Evolutionary conservation across 371 early-diverging fungal genomes (phyloP).

Genomic region (Mortierella sp.): DNA sequence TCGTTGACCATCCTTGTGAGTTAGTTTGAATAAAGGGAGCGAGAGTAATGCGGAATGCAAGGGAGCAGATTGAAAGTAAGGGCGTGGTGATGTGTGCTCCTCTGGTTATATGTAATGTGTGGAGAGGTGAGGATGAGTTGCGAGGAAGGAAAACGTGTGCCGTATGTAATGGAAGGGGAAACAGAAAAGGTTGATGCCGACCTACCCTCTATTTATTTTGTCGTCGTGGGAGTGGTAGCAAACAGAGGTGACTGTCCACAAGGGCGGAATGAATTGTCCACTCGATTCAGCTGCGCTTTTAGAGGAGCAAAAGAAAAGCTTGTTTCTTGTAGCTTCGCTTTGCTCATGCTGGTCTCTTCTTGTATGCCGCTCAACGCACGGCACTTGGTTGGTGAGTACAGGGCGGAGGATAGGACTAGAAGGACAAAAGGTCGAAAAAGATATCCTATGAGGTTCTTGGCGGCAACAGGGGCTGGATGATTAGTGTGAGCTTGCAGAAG

Average conservation of each 20-base stretch:
- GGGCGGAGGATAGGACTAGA: too few species aligned
- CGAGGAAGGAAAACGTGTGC: not conserved
- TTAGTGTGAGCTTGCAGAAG: too few species aligned
- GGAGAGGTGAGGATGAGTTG: not conserved
- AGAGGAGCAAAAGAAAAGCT: not conserved
- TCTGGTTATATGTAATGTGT: not conserved
- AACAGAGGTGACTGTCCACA: not conserved
- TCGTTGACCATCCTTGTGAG: not conserved
- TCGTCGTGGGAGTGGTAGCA: not conserved
- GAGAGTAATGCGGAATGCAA: not conserved
- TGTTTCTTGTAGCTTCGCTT: not conserved
- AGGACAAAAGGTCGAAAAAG: too few species aligned
- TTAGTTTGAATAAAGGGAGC: not conserved
- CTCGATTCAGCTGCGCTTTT: not conserved
- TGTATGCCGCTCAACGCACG: not conserved
- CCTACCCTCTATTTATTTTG: not conserved
- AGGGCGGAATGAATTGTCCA: conserved; percentile 10
- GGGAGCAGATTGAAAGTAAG: not conserved
- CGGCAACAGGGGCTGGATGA: too few species aligned
- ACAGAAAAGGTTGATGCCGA: not conserved
- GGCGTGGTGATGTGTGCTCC: not conserved
- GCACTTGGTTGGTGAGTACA: too few species aligned
- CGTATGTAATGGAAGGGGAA: not conserved
- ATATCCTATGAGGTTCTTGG: too few species aligned
- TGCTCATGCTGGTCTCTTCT: not conserved